These are phyloP conservation scores for Saccharum hybrid DNA, from an alignment of 202 grass and related monocot genomes.

Conservation along the genomic window DNA sequence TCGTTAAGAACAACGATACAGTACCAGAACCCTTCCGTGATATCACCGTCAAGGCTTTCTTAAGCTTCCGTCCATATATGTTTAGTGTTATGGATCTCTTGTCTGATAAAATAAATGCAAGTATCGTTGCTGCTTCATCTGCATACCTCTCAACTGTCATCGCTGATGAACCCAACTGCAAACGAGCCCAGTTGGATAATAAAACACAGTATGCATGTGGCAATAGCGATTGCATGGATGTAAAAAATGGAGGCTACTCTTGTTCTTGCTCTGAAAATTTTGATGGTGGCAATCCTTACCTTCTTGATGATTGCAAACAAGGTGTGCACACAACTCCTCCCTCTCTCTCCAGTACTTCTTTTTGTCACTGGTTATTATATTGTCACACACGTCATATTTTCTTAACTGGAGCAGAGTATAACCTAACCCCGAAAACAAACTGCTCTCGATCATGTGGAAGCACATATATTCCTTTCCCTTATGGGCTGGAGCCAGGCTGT, in stretches of 20 bases:
- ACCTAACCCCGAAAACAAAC: conserved; percentile 7
- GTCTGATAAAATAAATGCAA: conserved; percentile 40
- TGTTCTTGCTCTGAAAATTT: conserved; percentile 41
- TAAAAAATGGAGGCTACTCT: conserved; percentile 31
- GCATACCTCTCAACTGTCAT: conserved; percentile 39
- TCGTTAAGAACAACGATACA: conserved; percentile 24
- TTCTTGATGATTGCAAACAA: conserved; percentile 49
- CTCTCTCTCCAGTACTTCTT: neutral
- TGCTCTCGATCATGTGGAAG: conserved; percentile 47
- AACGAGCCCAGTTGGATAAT: conserved; percentile 18
- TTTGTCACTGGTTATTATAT: conserved; percentile 17
- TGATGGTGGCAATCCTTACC: conserved; percentile 47
- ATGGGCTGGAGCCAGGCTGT: conserved; percentile 41
- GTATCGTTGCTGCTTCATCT: conserved; percentile 20
- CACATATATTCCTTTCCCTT: conserved; percentile 45
- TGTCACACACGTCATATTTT: neutral
- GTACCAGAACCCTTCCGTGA: conserved; percentile 16
- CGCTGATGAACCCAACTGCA: conserved; percentile 3
- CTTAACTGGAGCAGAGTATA: conserved; percentile 33
- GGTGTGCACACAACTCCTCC: neutral
- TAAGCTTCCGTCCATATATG: conserved; percentile 31
- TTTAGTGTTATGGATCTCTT: conserved; percentile 34
- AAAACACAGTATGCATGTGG: conserved; percentile 24
- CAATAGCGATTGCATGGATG: conserved; percentile 34
- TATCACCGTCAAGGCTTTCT: conserved; percentile 41